Percentiles rank a stretch among this genome's conserved stretches.
phyloP scores from a whole-genome alignment of 805 yeast species.

The Cyberlindnera samutprakarnensis region DNA sequence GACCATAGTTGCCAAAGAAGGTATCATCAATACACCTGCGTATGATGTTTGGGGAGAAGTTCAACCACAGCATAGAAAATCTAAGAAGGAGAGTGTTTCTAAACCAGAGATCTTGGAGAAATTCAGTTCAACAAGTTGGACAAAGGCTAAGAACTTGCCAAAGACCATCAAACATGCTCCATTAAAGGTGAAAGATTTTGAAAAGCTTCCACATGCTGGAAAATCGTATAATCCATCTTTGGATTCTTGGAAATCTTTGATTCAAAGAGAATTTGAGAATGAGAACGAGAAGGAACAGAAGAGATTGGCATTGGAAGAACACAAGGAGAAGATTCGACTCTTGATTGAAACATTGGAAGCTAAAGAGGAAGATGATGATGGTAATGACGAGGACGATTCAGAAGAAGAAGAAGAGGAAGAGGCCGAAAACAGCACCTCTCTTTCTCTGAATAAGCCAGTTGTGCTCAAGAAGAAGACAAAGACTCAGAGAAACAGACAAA shows the following conservation, averaged over 20 bases:
- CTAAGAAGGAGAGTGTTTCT: conserved; percentile 13
- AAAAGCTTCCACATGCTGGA: conserved; percentile 67
- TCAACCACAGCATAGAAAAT: conserved; percentile 9
- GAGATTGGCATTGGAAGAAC: conserved; percentile 52
- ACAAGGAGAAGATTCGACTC: conserved; percentile 54
- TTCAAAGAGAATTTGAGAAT: conserved; percentile 54
- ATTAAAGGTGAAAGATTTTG: conserved; percentile 42
- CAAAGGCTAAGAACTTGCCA: conserved; percentile 48
- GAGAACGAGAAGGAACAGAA: conserved; percentile 65
- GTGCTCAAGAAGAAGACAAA: conserved; percentile 65
- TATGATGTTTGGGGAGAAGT: conserved; percentile 68
- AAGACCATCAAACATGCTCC: conserved; percentile 47
- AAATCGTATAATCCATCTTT: conserved; percentile 88
- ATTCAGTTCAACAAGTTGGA: conserved; percentile 37
- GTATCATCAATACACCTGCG: conserved; percentile 42
- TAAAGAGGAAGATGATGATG: conserved; percentile 42
- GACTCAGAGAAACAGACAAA: conserved; percentile 66
- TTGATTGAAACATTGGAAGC: conserved; percentile 58
- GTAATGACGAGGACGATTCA: conserved; percentile 26
- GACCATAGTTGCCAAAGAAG: conserved; percentile 56
- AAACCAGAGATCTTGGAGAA: conserved; percentile 34
- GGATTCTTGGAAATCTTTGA: conserved; percentile 71
- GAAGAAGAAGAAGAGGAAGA: conserved; percentile 31
- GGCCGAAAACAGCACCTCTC: conserved; percentile 30
- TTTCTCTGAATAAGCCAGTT: conserved; percentile 72